Evolutionary conservation across 208 protist species (phyloP).

Genomic region (Endotrypanum monterogeii): DNA sequence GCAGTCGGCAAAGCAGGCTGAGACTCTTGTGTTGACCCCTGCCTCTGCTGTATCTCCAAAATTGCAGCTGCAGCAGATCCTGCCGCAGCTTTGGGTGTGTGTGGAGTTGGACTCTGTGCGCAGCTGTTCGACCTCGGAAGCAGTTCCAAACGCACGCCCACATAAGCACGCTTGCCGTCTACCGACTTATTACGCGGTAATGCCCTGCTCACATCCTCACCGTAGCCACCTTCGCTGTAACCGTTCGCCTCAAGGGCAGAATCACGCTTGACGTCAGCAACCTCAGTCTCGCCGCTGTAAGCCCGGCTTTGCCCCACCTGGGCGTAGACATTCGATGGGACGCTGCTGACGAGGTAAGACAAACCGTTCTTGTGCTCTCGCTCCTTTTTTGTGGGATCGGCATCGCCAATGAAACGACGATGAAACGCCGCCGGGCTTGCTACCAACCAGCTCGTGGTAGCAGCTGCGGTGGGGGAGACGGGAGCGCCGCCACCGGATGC

Average conservation of each 20-base stretch:
- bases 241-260: background rate
- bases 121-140: too few relatives aligned
- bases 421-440: conserved; percentile 7
- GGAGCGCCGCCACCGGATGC: conserved; percentile 7
- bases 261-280: background rate
- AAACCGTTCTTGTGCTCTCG: conserved; percentile 10
- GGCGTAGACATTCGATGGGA: background rate
- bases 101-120: conserved; percentile 4
- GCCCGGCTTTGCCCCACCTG: background rate
- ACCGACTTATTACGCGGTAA: background rate
- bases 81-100: conserved; percentile 27
- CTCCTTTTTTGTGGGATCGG: background rate
- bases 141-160: background rate
- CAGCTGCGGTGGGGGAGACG: background rate
- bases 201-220: background rate
- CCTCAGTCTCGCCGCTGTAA: background rate
- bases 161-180: conserved; percentile 2
- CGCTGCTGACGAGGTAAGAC: conserved; percentile 5
- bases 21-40: background rate
- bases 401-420: conserved; percentile 20
- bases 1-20: background rate
- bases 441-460: background rate
- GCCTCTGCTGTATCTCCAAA: conserved; percentile 30
- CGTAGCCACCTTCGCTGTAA: background rate
- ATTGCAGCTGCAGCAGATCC: conserved; percentile 41